These are phyloP conservation scores for Pseudonitzschia multistriata DNA, from an alignment of 108 stramenopile genomes.

Conservation along the genomic window DNA sequence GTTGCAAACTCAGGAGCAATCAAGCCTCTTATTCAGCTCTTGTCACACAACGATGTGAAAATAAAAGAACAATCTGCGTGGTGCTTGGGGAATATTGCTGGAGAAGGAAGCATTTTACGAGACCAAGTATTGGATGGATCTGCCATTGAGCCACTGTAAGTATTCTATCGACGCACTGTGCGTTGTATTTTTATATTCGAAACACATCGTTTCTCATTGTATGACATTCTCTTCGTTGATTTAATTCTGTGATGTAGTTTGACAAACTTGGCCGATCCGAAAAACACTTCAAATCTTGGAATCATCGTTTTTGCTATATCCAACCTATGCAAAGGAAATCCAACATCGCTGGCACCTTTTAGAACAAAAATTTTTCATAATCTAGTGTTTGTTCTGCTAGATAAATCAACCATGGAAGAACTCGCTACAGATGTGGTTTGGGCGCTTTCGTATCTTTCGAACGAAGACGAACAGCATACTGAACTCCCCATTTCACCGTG, in stretches of 20 bases:
- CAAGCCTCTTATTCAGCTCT: conserved; percentile 57
- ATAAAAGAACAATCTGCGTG: conserved; percentile 93
- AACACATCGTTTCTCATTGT: no score
- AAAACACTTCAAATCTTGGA: conserved; percentile 54
- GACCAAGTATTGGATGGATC: conserved; percentile 55
- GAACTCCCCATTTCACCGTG: conserved; percentile 57
- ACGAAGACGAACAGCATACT: conserved; percentile 79
- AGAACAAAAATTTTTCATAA: conserved; percentile 35
- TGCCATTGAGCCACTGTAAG: conserved; percentile 26
- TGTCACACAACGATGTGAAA: conserved; percentile 57
- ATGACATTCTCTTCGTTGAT: no score
- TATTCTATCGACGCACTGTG: not conserved
- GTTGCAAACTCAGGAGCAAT: conserved; percentile 83
- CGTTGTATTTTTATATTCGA: not conserved
- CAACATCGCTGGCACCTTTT: conserved; percentile 48
- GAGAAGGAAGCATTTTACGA: conserved; percentile 68
- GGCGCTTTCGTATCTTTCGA: conserved; percentile 89
- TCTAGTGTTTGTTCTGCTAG: conserved; percentile 26
- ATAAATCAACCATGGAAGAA: conserved; percentile 26
- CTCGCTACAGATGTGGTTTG: conserved; percentile 76
- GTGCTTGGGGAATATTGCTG: conserved; percentile 96
- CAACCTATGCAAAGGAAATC: conserved; percentile 94
- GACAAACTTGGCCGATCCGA: conserved; percentile 72
- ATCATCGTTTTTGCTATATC: conserved; percentile 90
- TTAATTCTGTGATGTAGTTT: conserved; percentile 28